These are phyloP conservation scores for Biscogniauxia sp. DNA, from an alignment of 2,329 filamentous ascomycete genomes.

Conservation along the genomic window DNA sequence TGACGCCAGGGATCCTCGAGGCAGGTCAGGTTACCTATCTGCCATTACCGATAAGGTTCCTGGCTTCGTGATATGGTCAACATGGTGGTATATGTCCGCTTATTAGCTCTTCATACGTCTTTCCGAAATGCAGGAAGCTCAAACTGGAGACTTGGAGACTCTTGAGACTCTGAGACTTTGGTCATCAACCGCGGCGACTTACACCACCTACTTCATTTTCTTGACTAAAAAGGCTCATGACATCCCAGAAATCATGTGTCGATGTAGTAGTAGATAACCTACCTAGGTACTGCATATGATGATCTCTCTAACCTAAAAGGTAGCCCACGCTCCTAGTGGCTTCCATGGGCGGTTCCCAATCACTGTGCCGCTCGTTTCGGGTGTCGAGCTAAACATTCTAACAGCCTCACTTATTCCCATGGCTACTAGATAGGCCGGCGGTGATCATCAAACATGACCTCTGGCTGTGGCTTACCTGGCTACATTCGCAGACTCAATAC, in stretches of 20 bases:
- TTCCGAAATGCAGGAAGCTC: neutral
- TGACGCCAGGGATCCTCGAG: neutral
- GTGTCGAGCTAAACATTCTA: neutral
- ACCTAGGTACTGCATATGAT: neutral
- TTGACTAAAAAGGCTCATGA: neutral
- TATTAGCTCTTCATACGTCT: neutral
- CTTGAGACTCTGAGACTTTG: no score
- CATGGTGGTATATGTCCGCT: neutral
- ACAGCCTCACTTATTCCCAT: neutral
- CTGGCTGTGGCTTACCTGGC: neutral
- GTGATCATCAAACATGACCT: neutral
- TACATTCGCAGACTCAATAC: neutral
- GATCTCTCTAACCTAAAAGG: neutral
- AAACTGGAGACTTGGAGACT: no score
- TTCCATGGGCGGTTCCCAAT: neutral
- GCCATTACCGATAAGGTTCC: neutral
- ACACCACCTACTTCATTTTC: neutral
- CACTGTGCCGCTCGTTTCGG: neutral
- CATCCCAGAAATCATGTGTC: neutral
- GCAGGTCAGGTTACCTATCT: neutral
- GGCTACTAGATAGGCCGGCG: neutral
- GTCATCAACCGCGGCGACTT: neutral
- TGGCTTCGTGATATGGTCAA: neutral
- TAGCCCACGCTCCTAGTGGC: neutral
- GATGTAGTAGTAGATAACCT: neutral